Evolutionary conservation across 163 green algal species (phyloP).

Genomic region (Coccomyxa subellipsoidea): DNA sequence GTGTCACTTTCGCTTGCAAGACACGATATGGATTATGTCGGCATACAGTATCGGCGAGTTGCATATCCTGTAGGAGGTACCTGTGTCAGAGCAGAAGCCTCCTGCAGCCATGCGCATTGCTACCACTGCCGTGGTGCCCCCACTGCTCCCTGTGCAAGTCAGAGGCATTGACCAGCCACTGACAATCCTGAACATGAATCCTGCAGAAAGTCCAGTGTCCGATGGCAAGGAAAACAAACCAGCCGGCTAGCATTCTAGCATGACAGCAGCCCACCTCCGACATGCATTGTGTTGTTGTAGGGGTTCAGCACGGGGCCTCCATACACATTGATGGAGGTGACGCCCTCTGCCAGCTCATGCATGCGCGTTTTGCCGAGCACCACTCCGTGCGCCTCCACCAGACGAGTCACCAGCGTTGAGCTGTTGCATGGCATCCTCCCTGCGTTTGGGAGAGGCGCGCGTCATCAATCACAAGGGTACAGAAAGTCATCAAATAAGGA

Average conservation of each 20-base stretch:
- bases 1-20: too few species aligned
- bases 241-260: too few species aligned
- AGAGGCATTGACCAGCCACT: too few species aligned
- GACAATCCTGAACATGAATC: too few species aligned
- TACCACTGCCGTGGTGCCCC: constrained; percentile 19
- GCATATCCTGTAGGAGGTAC: not conserved
- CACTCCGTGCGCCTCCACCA: constrained; percentile 21
- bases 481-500: not conserved
- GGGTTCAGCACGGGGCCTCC: constrained; percentile 28
- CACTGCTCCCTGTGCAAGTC: constrained; percentile 22
- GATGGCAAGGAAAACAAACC: too few species aligned
- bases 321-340: constrained; percentile 26
- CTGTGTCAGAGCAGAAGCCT: constrained; percentile 28
- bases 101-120: constrained; percentile 11
- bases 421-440: constrained; percentile 14
- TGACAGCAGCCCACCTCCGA: constrained; percentile 18
- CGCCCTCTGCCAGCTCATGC: constrained; percentile 25
- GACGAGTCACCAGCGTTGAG: constrained; percentile 9
- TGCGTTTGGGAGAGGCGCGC: not conserved
- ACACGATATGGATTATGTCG: too few species aligned
- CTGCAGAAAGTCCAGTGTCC: too few species aligned
- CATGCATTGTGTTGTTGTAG: constrained; percentile 17
- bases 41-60: too few species aligned
- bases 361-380: constrained; percentile 32
- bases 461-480: not conserved